Evolutionary conservation across 2,329 filamentous ascomycete genomes (phyloP).

Genomic region (Cryphonectria radicalis): DNA sequence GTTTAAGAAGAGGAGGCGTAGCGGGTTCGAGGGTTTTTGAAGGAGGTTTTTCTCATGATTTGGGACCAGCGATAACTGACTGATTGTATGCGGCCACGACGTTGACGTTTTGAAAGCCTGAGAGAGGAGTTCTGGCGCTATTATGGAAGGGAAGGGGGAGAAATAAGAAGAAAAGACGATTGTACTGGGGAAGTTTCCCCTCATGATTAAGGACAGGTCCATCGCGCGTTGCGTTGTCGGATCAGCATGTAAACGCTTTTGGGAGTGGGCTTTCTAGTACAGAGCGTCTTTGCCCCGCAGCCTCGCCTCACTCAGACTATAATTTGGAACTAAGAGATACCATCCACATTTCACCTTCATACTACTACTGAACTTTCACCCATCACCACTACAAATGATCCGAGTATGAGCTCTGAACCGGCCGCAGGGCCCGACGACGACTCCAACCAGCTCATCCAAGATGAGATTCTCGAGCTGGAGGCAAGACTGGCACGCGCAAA

Average conservation of each 20-base stretch:
- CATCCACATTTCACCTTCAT: background rate
- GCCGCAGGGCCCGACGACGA: background rate
- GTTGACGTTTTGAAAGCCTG: slow-evolving; percentile 23
- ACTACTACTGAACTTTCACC: slow-evolving; percentile 1
- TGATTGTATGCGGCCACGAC: slow-evolving; percentile 20
- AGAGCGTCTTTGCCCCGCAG: slow-evolving; percentile 28
- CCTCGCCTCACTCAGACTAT: slow-evolving; percentile 19
- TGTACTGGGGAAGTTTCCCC: background rate
- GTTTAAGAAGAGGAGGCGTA: slow-evolving; percentile 27
- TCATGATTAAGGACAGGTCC: slow-evolving; percentile 14
- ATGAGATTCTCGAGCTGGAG: slow-evolving; percentile 65
- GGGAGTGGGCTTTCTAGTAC: slow-evolving; percentile 14
- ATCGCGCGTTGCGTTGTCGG: slow-evolving; percentile 15
- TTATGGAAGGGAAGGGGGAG: slow-evolving; percentile 5
- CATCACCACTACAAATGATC: background rate
- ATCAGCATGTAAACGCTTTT: slow-evolving; percentile 19
- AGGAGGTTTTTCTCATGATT: slow-evolving; percentile 21
- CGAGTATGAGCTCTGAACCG: slow-evolving; percentile 20
- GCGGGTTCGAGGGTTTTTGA: slow-evolving; percentile 18
- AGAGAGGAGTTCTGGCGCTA: slow-evolving; percentile 28
- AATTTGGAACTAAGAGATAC: slow-evolving; percentile 24
- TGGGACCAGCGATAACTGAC: slow-evolving; percentile 23
- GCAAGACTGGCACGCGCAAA: slow-evolving; percentile 45
- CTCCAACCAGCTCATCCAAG: slow-evolving; percentile 37
- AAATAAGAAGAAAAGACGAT: background rate